Conservation (phyloP, 352 stramenopile genomes). For the Pythium myriotylum region DNA sequence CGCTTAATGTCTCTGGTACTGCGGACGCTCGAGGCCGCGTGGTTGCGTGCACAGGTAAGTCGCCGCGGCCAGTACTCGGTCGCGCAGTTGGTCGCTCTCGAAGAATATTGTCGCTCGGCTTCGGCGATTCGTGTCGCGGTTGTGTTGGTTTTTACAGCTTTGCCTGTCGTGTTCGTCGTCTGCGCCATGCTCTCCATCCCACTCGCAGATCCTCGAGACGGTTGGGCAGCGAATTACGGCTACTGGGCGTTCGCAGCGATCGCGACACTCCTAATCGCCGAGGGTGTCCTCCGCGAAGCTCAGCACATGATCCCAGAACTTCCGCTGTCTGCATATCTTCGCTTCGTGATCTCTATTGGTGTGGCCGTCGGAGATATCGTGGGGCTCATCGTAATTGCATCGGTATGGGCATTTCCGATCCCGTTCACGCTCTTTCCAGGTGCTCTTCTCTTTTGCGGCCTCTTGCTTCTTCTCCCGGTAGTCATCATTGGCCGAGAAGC, state of each 20-base stretch:
- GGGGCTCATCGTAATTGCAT: constrained; percentile 22
- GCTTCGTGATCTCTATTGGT: neutral
- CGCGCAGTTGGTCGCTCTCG: constrained; percentile 5
- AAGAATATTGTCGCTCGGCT: constrained; percentile 2
- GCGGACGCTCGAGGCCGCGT: too few species aligned
- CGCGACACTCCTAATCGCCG: neutral
- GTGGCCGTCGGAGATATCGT: neutral
- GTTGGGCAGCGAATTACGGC: neutral
- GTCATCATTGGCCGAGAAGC: neutral
- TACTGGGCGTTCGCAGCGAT: neutral
- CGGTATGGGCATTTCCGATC: constrained; percentile 31
- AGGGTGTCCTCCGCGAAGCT: neutral
- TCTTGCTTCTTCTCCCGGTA: neutral
- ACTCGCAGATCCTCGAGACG: constrained; percentile 5
- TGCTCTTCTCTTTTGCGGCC: constrained; percentile 8
- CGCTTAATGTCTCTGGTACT: too few species aligned
- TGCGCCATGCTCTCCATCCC: constrained; percentile 18
- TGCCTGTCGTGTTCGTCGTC: neutral
- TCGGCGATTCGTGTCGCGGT: neutral
- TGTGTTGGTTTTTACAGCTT: constrained; percentile 1
- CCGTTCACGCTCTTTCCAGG: neutral
- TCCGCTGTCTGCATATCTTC: neutral
- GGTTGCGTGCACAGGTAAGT: too few species aligned
- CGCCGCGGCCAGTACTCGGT: constrained; percentile 23
- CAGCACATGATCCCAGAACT: constrained; percentile 8